Evolutionary conservation across 1,139 yeast genomes (phyloP), one percentile per base, ranked within the genome.

Genomic region (Nakaseomyces uthaithaninus): DNA sequence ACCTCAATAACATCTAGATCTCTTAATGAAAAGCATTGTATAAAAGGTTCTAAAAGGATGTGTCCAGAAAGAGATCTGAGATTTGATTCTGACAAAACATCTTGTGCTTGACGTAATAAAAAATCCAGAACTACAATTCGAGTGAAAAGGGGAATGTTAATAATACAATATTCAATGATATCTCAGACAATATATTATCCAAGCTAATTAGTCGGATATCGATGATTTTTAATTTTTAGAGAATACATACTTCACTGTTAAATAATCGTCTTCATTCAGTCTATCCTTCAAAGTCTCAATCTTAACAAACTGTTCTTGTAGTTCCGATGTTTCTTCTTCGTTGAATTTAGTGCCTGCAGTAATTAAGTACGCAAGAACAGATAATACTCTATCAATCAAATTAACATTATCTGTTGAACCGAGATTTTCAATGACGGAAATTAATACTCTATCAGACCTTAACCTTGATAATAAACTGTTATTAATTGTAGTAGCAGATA

Each of bases 301-400:
- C n/a, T 62, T 53, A 14, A 60, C 54, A 36, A 77, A 63, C 4
- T 71, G 69, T n/a, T 52, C 50, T 14, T 60, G 52, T 36, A 80
- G 65, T 26, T 59, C 57, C 1, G 52, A 52, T 33, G 69, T 45
- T 52, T 84, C 91, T 1, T 54, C 63, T 0, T 62, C 61, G 17
- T 65, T 63, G 50, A 81, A 81, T 42, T 64, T 53, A 53, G 67
- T 70, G 4, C 72, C 71, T 38, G 67, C 63, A 8, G 65, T 52
- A 22, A 71, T 62, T 48, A 82, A 65, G 33, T 72, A 71, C 1
- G 70, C 58, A 16, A 82, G 53, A 26, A 80, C 66, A 45, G 71
- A 71, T 46, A 82, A 62, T 0, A 76, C 68, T 60, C 79, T 78
- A 50, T 83, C 93, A 24, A 76, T 66, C 35, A 80, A 66, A 16